phyloP scores from a whole-genome alignment of 345 rosid genomes.

The Eucalyptus regnans region DNA sequence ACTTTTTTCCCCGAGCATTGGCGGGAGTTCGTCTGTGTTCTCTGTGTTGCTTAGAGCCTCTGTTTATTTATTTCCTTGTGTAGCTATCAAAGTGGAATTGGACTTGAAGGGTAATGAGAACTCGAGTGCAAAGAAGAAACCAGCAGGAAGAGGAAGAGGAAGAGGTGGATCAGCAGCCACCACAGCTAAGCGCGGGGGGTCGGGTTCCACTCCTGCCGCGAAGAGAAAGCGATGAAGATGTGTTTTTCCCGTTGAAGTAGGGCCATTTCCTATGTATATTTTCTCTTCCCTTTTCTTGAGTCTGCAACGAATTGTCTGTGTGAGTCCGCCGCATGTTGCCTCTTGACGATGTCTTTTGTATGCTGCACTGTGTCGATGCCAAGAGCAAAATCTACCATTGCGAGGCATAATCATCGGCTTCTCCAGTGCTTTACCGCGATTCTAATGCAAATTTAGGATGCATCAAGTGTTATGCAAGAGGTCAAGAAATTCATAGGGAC shows the following conservation, averaged over 20 bases:
- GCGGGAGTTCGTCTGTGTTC: background rate
- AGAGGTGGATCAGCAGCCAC: constrained; percentile 31
- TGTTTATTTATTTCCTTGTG: background rate
- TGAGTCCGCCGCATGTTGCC: background rate
- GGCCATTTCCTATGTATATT: background rate
- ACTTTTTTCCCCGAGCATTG: background rate
- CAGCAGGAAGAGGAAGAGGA: constrained; percentile 60
- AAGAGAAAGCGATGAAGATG: constrained; percentile 59
- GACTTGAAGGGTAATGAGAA: constrained; percentile 50
- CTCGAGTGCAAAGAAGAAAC: constrained; percentile 33
- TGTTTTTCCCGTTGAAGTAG: background rate
- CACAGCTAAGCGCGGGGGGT: constrained; percentile 9
- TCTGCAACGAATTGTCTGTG: background rate
- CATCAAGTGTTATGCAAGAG: background rate
- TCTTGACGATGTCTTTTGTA: background rate
- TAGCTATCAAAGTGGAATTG: constrained; percentile 73
- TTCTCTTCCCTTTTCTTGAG: background rate
- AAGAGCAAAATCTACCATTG: background rate
- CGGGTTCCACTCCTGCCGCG: constrained; percentile 26
- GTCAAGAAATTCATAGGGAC: background rate
- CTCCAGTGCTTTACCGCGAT: background rate
- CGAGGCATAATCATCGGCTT: background rate
- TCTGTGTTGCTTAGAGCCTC: background rate
- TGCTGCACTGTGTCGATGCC: background rate
- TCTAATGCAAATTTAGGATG: background rate